Evolutionary conservation across 2,329 filamentous ascomycete species (phyloP).

Genomic region (Aspergillus persii): DNA sequence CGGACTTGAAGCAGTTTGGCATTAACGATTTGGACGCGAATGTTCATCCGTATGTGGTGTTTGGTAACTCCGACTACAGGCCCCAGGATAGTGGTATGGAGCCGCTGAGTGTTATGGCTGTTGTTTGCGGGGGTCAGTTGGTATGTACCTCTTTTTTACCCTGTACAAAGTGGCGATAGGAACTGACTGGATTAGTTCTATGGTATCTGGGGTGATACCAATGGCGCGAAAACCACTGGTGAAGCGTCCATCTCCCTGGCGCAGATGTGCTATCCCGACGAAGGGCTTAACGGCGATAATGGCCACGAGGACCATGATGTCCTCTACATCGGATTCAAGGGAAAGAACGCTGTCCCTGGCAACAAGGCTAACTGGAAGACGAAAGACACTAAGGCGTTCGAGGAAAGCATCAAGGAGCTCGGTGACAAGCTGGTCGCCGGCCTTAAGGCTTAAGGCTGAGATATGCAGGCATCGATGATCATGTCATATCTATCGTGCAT

Average conservation of each 20-base stretch:
- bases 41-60: conserved; percentile 54
- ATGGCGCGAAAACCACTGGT: conserved; percentile 56
- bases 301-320: conserved; percentile 60
- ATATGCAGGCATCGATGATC: neutral
- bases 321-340: conserved; percentile 61
- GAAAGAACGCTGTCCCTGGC: conserved; percentile 57
- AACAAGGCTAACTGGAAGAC: conserved; percentile 57
- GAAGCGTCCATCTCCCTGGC: conserved; percentile 60
- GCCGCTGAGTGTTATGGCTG: conserved; percentile 55
- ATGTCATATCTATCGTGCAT: neutral
- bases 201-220: conserved; percentile 62
- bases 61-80: conserved; percentile 52
- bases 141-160: conserved; percentile 23
- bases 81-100: conserved; percentile 45
- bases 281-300: conserved; percentile 52
- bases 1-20: conserved; percentile 39
- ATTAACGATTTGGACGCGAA: conserved; percentile 52
- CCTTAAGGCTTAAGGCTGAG: conserved; percentile 8
- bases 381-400: conserved; percentile 21
- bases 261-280: conserved; percentile 55
- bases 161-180: neutral
- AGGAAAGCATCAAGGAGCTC: conserved; percentile 51
- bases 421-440: conserved; percentile 52
- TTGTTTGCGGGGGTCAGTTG: conserved; percentile 53
- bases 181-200: conserved; percentile 44